A percentile compares a stretch with the other conserved stretches of the same genome.
Conservation (phyloP, 805 yeast species). For the Blastobotrys muscicola region DNA sequence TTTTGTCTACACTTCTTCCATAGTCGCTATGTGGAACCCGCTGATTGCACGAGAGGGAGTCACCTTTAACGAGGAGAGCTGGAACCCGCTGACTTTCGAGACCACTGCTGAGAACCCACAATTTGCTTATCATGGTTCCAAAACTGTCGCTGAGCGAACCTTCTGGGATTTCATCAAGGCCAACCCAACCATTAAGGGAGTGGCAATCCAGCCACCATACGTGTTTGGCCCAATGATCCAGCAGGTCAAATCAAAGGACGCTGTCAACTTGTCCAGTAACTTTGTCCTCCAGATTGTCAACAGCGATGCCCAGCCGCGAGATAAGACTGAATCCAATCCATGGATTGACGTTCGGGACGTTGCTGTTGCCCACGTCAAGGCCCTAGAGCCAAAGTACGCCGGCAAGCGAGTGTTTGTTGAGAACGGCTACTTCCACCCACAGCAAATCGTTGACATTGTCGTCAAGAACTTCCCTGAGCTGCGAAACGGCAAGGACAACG, state of each 20-base stretch:
- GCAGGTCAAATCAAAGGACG: constrained; percentile 20
- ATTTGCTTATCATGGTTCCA: constrained; percentile 31
- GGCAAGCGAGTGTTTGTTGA: constrained; percentile 19
- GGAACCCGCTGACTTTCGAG: constrained; percentile 30
- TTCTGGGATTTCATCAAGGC: constrained; percentile 44
- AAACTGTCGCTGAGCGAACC: constrained; percentile 46
- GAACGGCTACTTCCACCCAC: constrained; percentile 15
- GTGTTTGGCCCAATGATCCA: constrained; percentile 27
- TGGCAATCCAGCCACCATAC: constrained; percentile 25
- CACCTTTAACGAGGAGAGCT: constrained; percentile 25
- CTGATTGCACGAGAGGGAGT: background rate
- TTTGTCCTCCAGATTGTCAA: background rate
- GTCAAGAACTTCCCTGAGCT: constrained; percentile 8
- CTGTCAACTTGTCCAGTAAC: constrained; percentile 1
- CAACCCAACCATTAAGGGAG: constrained; percentile 18
- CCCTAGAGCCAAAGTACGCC: constrained; percentile 27
- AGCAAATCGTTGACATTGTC: constrained; percentile 13
- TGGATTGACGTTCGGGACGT: constrained; percentile 55
- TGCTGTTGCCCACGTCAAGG: constrained; percentile 45
- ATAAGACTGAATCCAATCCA: constrained; percentile 2
- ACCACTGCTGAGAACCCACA: constrained; percentile 9
- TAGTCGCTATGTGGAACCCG: constrained; percentile 29
- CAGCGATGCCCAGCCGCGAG: background rate
- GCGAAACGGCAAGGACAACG: background rate
- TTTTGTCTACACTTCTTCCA: constrained; percentile 40